Percentiles rank a stretch among this genome's conserved stretches.
phyloP scores from a whole-genome alignment of 2,329 filamentous ascomycete species.

The Fusarium continuum region DNA sequence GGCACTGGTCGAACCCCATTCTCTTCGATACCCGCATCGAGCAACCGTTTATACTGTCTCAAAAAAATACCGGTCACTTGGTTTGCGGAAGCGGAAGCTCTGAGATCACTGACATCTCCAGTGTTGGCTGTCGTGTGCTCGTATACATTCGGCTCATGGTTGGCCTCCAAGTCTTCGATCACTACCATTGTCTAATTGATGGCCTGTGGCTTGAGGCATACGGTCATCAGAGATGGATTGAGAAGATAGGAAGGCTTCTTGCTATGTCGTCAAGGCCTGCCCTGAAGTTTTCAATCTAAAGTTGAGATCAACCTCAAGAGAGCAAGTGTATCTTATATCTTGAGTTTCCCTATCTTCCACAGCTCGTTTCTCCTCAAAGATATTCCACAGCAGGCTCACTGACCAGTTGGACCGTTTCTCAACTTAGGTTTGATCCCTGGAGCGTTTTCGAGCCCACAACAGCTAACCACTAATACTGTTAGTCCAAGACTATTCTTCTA shows the following conservation, averaged over 20 bases:
- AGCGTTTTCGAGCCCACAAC: neutral
- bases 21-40: conserved; percentile 59
- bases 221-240: neutral
- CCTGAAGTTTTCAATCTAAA: neutral
- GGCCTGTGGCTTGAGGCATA: neutral
- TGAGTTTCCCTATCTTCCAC: neutral
- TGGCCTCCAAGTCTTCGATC: conserved; percentile 25
- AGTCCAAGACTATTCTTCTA: conserved; percentile 2
- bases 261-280: neutral
- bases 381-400: neutral
- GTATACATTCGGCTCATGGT: neutral
- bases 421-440: neutral
- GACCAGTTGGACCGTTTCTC: neutral
- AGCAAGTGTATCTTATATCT: neutral
- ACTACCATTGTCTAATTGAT: neutral
- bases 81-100: conserved; percentile 47
- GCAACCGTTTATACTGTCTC: conserved; percentile 54
- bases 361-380: neutral
- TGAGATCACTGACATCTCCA: conserved; percentile 2
- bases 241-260: neutral
- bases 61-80: conserved; percentile 43
- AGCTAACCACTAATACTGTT: neutral
- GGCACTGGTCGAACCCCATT: conserved; percentile 67
- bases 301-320: neutral
- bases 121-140: neutral